A percentile compares a stretch with the other conserved stretches of the same genome.
phyloP scores from a whole-genome alignment of 2,329 filamentous ascomycete species.

The Phoma herbarum region DNA sequence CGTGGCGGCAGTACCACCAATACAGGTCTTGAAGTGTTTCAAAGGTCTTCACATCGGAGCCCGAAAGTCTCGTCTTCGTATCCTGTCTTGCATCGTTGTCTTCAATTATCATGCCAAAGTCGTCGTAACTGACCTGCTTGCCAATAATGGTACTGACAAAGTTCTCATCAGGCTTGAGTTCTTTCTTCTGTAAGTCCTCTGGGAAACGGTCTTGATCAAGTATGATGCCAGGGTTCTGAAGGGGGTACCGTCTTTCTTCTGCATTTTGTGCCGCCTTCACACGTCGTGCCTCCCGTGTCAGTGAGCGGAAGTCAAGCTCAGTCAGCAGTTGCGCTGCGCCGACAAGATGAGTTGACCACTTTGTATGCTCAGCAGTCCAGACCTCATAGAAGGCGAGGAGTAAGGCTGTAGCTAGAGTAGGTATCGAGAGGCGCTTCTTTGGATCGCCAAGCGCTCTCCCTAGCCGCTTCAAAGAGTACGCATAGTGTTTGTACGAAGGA shows the following conservation, averaged over 20 bases:
- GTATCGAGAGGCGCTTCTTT: constrained; percentile 74
- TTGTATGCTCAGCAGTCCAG: constrained; percentile 91
- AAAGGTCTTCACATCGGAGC: constrained; percentile 76
- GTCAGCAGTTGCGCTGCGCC: constrained; percentile 83
- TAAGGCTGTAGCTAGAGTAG: constrained; percentile 87
- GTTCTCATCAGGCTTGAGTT: constrained; percentile 54
- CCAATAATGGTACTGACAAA: constrained; percentile 68
- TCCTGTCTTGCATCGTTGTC: constrained; percentile 37
- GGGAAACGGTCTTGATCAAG: constrained; percentile 42
- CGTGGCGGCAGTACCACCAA: constrained; percentile 97
- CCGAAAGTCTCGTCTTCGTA: constrained; percentile 48
- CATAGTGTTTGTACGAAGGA: constrained; percentile 90
- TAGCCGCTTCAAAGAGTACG: constrained; percentile 80
- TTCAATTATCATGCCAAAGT: constrained; percentile 62
- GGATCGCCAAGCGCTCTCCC: constrained; percentile 77
- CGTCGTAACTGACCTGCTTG: constrained; percentile 65
- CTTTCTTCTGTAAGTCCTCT: constrained; percentile 57
- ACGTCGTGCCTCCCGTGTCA: constrained; percentile 75
- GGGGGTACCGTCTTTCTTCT: constrained; percentile 49
- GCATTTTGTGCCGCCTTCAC: constrained; percentile 63
- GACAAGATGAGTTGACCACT: constrained; percentile 92
- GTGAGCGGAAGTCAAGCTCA: constrained; percentile 79
- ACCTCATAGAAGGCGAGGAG: constrained; percentile 93
- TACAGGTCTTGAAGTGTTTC: constrained; percentile 85
- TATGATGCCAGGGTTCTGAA: constrained; percentile 43